Evolutionary conservation across 108 stramenopile species (phyloP), one percentile per base, ranked within the genome.

Genomic region (Cyclotella baltica): DNA sequence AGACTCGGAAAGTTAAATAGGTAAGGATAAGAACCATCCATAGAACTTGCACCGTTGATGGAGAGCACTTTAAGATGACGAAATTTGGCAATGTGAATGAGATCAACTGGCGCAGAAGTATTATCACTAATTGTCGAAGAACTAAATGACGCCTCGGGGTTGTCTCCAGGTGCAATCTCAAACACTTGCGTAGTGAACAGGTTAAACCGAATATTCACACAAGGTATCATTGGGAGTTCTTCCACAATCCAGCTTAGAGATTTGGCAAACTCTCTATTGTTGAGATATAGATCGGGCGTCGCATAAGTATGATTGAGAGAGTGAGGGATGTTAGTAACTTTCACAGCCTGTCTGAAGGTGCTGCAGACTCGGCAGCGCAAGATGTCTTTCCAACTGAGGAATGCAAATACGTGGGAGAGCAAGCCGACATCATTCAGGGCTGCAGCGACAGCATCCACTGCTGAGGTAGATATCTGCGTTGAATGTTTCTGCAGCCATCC

Each of bases 351-450:
- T 55, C 55, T 55, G 23, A n/a, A 55, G 10, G 55, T 55, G 1
- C 55, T n/a, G 23, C 55, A 55, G 55, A 55, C 55, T 25, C 55
- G 55, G 25, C 22, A 55, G 11, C 55, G 55, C 55, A 55, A 25
- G 11, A 55, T 25, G 1, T 55, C 55, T 23, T 55, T 55, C 55
- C 55, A 55, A 55, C 25, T n/a, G 11, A 55, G 55, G 23, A 55
- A 55, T 25, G 13, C 20, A 27, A 55, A 27, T 22, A 55, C 25
- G 22, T 23, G 10, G 10, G 55, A 55, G 10, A 55, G 23, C 55
- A 55, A 55, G 25, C 25, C 25, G 11, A 23, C 11, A 23, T 55
- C 55, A 55, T 5, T 25, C 25, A 55, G 55, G 25, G 23, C 55
- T n/a, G 22, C 25, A 23, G 23, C 25, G 10, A 55, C 55, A 2